Conservation (phyloP, 1,284 basidiomycete genomes). For the Thelephora terrestris region DNA sequence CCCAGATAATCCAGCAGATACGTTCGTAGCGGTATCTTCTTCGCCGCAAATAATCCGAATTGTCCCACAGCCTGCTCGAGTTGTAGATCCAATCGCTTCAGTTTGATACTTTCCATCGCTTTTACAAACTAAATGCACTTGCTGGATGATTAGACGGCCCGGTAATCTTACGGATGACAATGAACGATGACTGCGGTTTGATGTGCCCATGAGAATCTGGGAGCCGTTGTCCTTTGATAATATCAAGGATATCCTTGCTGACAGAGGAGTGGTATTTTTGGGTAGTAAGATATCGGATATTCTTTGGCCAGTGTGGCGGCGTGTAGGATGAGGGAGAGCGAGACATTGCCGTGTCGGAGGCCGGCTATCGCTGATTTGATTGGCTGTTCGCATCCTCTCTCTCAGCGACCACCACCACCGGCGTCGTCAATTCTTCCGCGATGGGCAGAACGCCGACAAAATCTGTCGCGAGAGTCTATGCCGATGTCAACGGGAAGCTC, state of each 20-base stretch:
- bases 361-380: too few relatives aligned
- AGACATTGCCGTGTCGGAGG: background rate
- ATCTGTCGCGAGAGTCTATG: slow-evolving; percentile 67
- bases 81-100: slow-evolving; percentile 31
- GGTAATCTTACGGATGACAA: slow-evolving; percentile 17
- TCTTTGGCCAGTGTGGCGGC: slow-evolving; percentile 43
- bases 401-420: background rate
- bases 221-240: slow-evolving; percentile 3
- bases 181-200: slow-evolving; percentile 6
- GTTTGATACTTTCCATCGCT: background rate
- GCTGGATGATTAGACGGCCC: slow-evolving; percentile 29
- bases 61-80: slow-evolving; percentile 67
- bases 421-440: background rate
- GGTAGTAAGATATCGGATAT: slow-evolving; percentile 34
- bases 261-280: slow-evolving; percentile 47
- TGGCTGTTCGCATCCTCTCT: background rate
- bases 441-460: slow-evolving; percentile 61
- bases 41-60: slow-evolving; percentile 69
- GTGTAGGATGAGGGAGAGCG: background rate
- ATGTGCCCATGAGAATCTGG: background rate
- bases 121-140: slow-evolving; percentile 19
- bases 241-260: slow-evolving; percentile 21
- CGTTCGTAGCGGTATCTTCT: slow-evolving; percentile 54
- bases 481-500: slow-evolving; percentile 63
- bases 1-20: slow-evolving; percentile 80